A percentile compares a stretch with the other conserved stretches of the same genome.
These are phyloP conservation scores for Ogataea minuta DNA, from an alignment of 805 yeast genomes.

Conservation along the genomic window DNA sequence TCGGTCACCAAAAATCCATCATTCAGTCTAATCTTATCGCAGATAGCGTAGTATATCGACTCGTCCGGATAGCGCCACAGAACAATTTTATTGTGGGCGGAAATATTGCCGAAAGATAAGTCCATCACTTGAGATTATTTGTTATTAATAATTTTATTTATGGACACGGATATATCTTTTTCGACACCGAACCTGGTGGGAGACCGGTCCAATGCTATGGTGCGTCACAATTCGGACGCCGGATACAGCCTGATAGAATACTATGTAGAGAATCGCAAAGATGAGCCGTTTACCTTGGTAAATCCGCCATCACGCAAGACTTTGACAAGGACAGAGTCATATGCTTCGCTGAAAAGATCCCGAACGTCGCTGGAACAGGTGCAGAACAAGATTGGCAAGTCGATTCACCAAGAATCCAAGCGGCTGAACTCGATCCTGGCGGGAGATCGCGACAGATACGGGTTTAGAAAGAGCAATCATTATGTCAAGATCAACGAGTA, in stretches of 20 bases:
- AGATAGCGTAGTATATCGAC: constrained; percentile 29
- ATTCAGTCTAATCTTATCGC: constrained; percentile 30
- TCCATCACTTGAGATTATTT: neutral
- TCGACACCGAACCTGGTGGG: constrained; percentile 11
- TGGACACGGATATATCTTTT: constrained; percentile 11
- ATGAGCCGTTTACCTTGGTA: constrained; percentile 9
- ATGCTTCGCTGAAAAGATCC: constrained; percentile 23
- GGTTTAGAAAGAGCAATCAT: constrained; percentile 69
- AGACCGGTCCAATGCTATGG: neutral
- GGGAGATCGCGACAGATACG: constrained; percentile 69
- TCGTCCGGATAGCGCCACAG: constrained; percentile 35
- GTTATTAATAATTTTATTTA: constrained; percentile 3
- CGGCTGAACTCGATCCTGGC: constrained; percentile 16
- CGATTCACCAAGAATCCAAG: constrained; percentile 15
- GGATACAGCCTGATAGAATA: constrained; percentile 23
- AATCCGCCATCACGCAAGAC: constrained; percentile 7
- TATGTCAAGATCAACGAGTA: constrained; percentile 55
- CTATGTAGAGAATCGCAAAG: constrained; percentile 15
- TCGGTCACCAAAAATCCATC: constrained; percentile 33
- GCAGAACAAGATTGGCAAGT: constrained; percentile 23
- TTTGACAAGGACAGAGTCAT: constrained; percentile 25
- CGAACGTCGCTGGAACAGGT: constrained; percentile 25
- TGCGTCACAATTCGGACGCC: constrained; percentile 17
- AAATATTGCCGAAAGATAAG: neutral
- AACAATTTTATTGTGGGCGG: constrained; percentile 9